phyloP scores from a whole-genome alignment of 306 rosid genomes.

The Lagenaria siceraria region DNA sequence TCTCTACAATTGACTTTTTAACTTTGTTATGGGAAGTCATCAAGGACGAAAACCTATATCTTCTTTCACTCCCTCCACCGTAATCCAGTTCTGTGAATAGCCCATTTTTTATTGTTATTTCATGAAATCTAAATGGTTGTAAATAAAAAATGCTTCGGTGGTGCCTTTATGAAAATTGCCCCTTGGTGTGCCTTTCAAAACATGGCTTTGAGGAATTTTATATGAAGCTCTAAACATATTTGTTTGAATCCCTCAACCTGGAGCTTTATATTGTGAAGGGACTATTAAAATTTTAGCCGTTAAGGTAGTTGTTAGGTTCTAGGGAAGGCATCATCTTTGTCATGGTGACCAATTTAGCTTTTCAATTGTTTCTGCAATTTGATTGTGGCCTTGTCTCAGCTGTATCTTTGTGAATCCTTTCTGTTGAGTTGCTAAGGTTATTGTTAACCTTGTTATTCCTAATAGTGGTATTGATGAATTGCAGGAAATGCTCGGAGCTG shows the following conservation, averaged over 20 bases:
- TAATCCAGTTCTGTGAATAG: no score
- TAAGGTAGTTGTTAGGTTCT: not conserved
- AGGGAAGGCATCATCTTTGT: not conserved
- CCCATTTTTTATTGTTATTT: no score
- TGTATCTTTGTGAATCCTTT: not conserved
- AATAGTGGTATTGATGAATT: not conserved
- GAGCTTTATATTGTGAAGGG: not conserved
- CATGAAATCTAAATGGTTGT: no score
- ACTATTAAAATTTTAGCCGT: not conserved
- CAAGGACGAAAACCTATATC: no score
- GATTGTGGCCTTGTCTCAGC: not conserved
- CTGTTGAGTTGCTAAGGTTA: not conserved
- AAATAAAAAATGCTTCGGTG: no score
- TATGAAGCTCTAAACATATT: not conserved
- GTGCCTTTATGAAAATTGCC: not conserved
- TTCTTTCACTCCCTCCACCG: no score
- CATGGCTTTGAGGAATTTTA: not conserved
- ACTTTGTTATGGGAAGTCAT: no score
- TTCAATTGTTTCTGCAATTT: not conserved
- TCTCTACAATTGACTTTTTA: no score
- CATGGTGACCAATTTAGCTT: not conserved
- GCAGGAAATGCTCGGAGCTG: conserved; percentile 36
- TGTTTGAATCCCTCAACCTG: not conserved
- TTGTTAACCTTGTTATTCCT: not conserved
- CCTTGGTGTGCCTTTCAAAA: not conserved